Conservation (phyloP, 768 basidiomycete genomes). For the Panaeolus papilionaceus region DNA sequence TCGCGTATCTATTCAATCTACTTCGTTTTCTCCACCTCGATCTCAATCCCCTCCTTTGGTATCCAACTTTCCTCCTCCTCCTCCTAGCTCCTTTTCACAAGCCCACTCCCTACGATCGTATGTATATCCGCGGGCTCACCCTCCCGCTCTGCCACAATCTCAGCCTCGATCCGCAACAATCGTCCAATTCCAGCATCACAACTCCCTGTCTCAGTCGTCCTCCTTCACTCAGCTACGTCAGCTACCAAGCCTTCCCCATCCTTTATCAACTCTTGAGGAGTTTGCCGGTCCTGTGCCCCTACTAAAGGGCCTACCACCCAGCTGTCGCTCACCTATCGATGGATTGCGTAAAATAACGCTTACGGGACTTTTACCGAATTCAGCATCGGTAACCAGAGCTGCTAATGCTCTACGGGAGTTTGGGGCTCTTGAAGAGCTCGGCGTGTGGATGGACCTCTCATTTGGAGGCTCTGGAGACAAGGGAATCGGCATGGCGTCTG, state of each 20-base stretch:
- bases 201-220: slow-evolving; percentile 27
- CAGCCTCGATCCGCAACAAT: slow-evolving; percentile 4
- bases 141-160: slow-evolving; percentile 1
- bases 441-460: slow-evolving; percentile 44
- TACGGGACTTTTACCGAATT: slow-evolving; percentile 40
- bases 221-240: slow-evolving; percentile 25
- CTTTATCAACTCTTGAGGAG: slow-evolving; percentile 13
- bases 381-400: slow-evolving; percentile 39
- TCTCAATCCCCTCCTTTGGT: slow-evolving; percentile 13
- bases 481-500: slow-evolving; percentile 16
- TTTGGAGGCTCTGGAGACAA: slow-evolving; percentile 28
- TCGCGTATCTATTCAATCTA: slow-evolving; percentile 12
- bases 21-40: slow-evolving; percentile 12
- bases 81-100: slow-evolving; percentile 21
- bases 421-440: slow-evolving; percentile 34
- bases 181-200: slow-evolving; percentile 8
- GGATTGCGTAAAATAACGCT: slow-evolving; percentile 36
- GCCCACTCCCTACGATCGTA: slow-evolving; percentile 4
- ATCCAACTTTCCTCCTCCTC: slow-evolving; percentile 8
- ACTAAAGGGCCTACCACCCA: neutral
- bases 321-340: slow-evolving; percentile 9
- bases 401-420: slow-evolving; percentile 36
- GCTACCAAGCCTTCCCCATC: slow-evolving; percentile 2
- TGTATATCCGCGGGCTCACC: slow-evolving; percentile 5
- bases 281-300: slow-evolving; percentile 13